Conservation (phyloP, 441 rosid genomes). For the Euphorbia corollata region DNA sequence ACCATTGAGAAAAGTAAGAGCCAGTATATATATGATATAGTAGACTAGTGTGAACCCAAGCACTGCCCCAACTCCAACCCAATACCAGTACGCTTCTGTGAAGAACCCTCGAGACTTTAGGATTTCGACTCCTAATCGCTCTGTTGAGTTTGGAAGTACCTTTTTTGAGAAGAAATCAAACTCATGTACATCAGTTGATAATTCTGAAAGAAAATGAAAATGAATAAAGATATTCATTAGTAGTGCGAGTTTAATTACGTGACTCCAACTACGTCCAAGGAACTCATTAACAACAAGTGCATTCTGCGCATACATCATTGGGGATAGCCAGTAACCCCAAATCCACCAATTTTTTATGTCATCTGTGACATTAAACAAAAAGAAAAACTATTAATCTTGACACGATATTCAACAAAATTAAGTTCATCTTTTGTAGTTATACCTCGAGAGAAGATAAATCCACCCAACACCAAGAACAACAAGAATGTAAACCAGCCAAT, state of each 20-base stretch:
- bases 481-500: constrained; percentile 61
- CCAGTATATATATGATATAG: constrained; percentile 45
- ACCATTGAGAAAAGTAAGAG: constrained; percentile 53
- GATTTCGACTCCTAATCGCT: constrained; percentile 43
- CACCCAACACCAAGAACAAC: constrained; percentile 52
- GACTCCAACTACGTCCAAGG: constrained; percentile 69
- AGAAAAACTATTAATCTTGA: not conserved
- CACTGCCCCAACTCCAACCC: constrained; percentile 57
- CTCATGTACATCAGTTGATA: not conserved
- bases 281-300: constrained; percentile 69
- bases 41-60: constrained; percentile 44
- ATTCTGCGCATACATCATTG: constrained; percentile 75
- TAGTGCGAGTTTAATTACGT: constrained; percentile 27
- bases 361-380: constrained; percentile 30
- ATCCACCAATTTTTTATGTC: constrained; percentile 68
- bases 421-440: not conserved
- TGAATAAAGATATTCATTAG: not conserved
- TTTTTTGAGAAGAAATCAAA: constrained; percentile 13
- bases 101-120: constrained; percentile 54
- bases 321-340: constrained; percentile 76
- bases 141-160: constrained; percentile 35
- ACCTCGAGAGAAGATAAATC: constrained; percentile 67
- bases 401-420: too few species aligned
- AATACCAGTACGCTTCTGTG: constrained; percentile 54
- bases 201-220: not conserved